Base-by-base conservation (phyloP, 768 basidiomycete species). In the Leucogyrophana mollusca region DNA sequence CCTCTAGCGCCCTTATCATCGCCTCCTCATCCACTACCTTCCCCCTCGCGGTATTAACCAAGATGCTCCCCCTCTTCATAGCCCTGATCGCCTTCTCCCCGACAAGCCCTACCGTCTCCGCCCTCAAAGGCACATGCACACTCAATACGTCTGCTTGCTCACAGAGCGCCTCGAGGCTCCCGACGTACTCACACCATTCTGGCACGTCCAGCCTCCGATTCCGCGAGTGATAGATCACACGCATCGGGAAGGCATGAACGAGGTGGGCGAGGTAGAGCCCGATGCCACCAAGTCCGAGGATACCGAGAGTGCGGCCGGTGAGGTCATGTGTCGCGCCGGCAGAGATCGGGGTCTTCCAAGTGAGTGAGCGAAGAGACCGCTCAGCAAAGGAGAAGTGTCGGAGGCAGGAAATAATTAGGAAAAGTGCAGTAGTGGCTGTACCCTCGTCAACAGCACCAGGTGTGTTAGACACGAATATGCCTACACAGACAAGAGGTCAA, bases 1-100 rank as follows among this genome's bases (percentile, higher is more conserved):
- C 83, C 58, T 89, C 81, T 24, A 94, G 62, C 20, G 90, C 90
- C 33, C 74, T 75, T 48, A 94, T 87, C 71, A 94, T 73, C 3
- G 89, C 91, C n/a, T 77, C 78, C 65, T 93, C 89, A 55, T 93
- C 87, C 27, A 94, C 79, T 30, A 93, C 80, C 59, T 86, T 91
- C 9, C 92, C 92, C 20, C 91, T 69, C 25, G 89, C 87, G 7
- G 89, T 91, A 65, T 91, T 92, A 52, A 91, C 77, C 58, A 92
- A 77, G 41, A 88, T 77, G 3, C 79, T 74, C 2, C 85, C 85
- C 40, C 76, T 78, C 69, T 84, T 90, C 69, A 93, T 71, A 54
- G 74, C 71, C 43, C 82, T 70, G 51, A 93, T 89, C 74, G 80
- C 79, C 59, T 75, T 78, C 65, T 87, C 84, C 25, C 80, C 81